phyloP scores from a whole-genome alignment of 2,329 filamentous ascomycete species.

The Pseudogymnoascus sp. region DNA sequence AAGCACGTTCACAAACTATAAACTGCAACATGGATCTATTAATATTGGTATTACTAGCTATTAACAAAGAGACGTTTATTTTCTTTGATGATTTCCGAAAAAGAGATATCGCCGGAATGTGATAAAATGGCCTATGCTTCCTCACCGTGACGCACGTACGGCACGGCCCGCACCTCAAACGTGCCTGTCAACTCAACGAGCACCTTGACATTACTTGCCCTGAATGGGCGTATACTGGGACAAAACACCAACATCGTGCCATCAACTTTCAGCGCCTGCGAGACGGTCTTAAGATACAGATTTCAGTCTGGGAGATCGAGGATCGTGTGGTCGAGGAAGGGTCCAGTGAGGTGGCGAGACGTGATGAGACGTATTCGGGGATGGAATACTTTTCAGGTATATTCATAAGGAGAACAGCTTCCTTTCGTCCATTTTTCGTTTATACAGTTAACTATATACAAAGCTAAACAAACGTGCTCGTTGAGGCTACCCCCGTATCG shows the following conservation, averaged over 20 bases:
- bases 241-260: conserved; percentile 63
- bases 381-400: conserved; percentile 35
- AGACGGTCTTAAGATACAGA: conserved; percentile 38
- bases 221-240: conserved; percentile 52
- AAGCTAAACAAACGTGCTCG: not conserved
- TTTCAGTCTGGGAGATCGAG: conserved; percentile 65
- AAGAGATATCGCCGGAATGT: not conserved
- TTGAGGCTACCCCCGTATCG: not conserved
- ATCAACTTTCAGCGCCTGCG: conserved; percentile 52
- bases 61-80: not conserved
- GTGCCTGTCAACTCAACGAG: not conserved
- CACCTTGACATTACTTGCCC: not conserved
- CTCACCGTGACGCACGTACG: not conserved
- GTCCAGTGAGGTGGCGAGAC: conserved; percentile 34
- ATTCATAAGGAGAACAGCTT: not conserved
- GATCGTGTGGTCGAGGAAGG: conserved; percentile 65
- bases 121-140: conserved; percentile 1
- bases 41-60: not conserved
- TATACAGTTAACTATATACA: not conserved
- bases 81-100: not conserved
- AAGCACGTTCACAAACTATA: not conserved
- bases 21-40: not conserved
- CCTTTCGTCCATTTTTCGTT: not conserved
- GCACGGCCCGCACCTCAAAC: not conserved
- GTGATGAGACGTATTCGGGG: conserved; percentile 50